A percentile compares a stretch with the other conserved stretches of the same genome.
These are phyloP conservation scores for Thielaviopsis populi DNA, from an alignment of 2,329 filamentous ascomycete genomes.

Conservation along the genomic window DNA sequence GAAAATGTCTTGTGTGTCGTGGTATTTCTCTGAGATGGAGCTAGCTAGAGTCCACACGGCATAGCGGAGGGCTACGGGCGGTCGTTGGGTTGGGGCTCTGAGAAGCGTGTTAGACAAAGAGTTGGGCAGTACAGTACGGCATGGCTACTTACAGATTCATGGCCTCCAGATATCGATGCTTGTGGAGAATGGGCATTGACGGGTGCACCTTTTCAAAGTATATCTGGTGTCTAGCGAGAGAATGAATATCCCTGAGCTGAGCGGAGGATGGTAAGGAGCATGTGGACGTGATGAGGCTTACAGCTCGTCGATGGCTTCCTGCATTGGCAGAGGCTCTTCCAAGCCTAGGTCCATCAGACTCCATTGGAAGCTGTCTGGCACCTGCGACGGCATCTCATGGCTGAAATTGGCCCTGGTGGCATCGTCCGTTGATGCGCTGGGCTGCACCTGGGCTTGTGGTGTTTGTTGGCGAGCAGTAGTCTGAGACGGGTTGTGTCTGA, in stretches of 20 bases:
- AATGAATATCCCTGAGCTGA: not conserved
- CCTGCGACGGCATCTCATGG: not conserved
- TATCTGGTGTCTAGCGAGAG: slow-evolving; percentile 48
- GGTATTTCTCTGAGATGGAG: slow-evolving; percentile 67
- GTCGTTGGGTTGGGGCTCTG: slow-evolving; percentile 65
- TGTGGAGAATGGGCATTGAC: slow-evolving; percentile 77
- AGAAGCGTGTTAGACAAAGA: slow-evolving; percentile 9
- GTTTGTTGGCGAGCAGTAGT: slow-evolving; percentile 16
- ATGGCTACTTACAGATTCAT: slow-evolving; percentile 53
- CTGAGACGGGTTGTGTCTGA: slow-evolving; percentile 39
- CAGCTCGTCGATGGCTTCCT: slow-evolving; percentile 65
- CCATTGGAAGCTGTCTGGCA: slow-evolving; percentile 34
- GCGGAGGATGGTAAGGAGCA: not conserved
- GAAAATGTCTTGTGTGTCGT: slow-evolving; percentile 67
- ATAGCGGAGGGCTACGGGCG: slow-evolving; percentile 78
- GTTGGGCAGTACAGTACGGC: not conserved
- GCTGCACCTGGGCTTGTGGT: not conserved
- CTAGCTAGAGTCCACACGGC: slow-evolving; percentile 95
- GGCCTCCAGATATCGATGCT: slow-evolving; percentile 69
- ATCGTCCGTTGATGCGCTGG: not conserved
- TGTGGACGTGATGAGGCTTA: slow-evolving; percentile 25
- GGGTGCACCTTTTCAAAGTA: slow-evolving; percentile 87
- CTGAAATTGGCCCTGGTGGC: not conserved
- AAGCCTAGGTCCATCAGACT: slow-evolving; percentile 52
- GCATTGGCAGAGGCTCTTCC: slow-evolving; percentile 43